These are phyloP conservation scores for Moniliophthora roreri DNA, from an alignment of 1,284 basidiomycete genomes.

Conservation along the genomic window DNA sequence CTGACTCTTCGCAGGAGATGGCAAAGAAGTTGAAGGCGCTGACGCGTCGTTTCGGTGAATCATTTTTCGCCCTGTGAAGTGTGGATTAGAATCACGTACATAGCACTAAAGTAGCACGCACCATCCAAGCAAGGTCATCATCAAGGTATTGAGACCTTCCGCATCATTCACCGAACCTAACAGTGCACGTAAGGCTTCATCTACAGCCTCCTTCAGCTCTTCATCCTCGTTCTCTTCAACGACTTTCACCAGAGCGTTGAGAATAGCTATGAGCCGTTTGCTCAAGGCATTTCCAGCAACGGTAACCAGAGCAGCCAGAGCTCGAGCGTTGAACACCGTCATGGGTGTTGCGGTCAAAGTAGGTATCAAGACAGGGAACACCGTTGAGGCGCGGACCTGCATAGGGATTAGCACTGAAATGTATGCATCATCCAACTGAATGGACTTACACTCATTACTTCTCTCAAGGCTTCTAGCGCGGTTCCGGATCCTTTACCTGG, in stretches of 20 bases:
- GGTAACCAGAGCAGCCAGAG: conserved; percentile 86
- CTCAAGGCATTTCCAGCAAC: conserved; percentile 92
- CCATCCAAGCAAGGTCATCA: conserved; percentile 91
- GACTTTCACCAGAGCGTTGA: conserved; percentile 75
- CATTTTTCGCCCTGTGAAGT: conserved; percentile 71
- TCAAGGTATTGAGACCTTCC: conserved; percentile 86
- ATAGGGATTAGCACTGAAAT: background rate
- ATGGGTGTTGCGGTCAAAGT: conserved; percentile 90
- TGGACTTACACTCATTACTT: conserved; percentile 88
- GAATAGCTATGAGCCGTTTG: conserved; percentile 74
- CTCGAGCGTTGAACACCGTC: conserved; percentile 94
- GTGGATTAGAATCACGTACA: conserved; percentile 10
- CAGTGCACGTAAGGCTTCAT: conserved; percentile 73
- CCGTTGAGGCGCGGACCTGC: conserved; percentile 86
- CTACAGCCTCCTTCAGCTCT: conserved; percentile 72
- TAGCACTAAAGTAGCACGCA: conserved; percentile 33
- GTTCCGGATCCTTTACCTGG: conserved; percentile 92
- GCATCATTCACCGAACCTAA: conserved; percentile 78
- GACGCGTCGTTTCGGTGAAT: conserved; percentile 68
- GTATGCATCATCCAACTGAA: background rate
- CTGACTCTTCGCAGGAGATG: conserved; percentile 80
- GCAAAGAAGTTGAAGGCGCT: conserved; percentile 80
- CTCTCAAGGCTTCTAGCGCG: conserved; percentile 89
- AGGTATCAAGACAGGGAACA: conserved; percentile 98
- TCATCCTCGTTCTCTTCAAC: conserved; percentile 67